phyloP scores from a whole-genome alignment of 768 basidiomycete genomes.

The Boletus edulis region DNA sequence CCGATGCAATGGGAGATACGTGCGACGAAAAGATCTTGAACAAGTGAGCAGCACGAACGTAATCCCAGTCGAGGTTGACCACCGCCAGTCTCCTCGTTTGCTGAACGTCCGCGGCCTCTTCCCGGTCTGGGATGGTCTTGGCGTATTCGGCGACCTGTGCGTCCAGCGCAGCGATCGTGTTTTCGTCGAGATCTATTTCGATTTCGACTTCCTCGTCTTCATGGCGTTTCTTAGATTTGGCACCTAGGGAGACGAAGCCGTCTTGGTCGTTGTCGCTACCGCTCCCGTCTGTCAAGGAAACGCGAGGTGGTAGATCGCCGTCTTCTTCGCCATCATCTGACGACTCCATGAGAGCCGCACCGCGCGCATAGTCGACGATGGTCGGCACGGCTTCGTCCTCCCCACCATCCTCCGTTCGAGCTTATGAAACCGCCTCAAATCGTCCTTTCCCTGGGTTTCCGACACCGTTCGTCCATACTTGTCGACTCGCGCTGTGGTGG shows the following conservation, averaged over 20 bases:
- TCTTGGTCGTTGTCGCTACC: constrained; percentile 48
- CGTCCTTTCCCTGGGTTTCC: constrained; percentile 68
- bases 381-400: constrained; percentile 20
- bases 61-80: constrained; percentile 98
- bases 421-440: constrained; percentile 78
- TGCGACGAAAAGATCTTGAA: constrained; percentile 92
- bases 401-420: constrained; percentile 43
- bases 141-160: constrained; percentile 68
- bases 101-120: constrained; percentile 38
- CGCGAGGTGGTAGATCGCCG: neutral
- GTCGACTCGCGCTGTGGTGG: constrained; percentile 61
- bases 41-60: constrained; percentile 84
- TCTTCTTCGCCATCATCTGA: constrained; percentile 70
- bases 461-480: constrained; percentile 83
- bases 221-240: constrained; percentile 30
- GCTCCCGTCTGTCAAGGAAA: constrained; percentile 34
- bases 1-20: constrained; percentile 54
- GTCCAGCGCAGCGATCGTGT: constrained; percentile 65
- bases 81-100: constrained; percentile 75
- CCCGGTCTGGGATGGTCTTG: constrained; percentile 45
- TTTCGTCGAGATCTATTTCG: constrained; percentile 82
- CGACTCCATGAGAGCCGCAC: constrained; percentile 82
- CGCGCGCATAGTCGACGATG: constrained; percentile 83
- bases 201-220: constrained; percentile 36
- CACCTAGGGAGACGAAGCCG: constrained; percentile 51